Conservation (phyloP, 1,284 basidiomycete species). For the Puccinia triticina region DNA sequence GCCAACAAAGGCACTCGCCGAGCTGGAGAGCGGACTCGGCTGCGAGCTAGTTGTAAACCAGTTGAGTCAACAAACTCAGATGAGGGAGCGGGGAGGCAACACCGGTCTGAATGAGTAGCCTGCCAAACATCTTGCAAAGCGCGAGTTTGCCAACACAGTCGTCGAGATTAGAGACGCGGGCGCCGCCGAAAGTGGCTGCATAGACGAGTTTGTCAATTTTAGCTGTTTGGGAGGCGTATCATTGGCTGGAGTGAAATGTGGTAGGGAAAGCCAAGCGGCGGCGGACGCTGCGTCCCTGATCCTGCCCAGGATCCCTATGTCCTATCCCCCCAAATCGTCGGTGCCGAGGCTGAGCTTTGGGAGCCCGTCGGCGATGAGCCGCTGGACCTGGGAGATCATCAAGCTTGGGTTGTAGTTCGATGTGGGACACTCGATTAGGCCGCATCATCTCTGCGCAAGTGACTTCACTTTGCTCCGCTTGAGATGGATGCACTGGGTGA, state of each 20-base stretch:
- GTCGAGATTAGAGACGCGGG: slow-evolving; percentile 75
- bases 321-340: slow-evolving; percentile 85
- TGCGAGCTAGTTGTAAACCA: no score
- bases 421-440: slow-evolving; percentile 88
- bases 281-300: slow-evolving; percentile 81
- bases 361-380: slow-evolving; percentile 77
- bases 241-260: slow-evolving; percentile 51
- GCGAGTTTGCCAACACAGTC: slow-evolving; percentile 75
- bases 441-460: slow-evolving; percentile 71
- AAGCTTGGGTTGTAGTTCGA: slow-evolving; percentile 83
- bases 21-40: no score
- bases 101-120: no score
- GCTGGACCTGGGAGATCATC: slow-evolving; percentile 77
- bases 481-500: slow-evolving; percentile 88
- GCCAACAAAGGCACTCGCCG: no score
- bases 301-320: slow-evolving; percentile 77
- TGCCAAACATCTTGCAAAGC: slow-evolving; percentile 86
- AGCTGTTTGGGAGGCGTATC: slow-evolving; percentile 65
- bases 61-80: slow-evolving; percentile 52
- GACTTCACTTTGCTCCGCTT: slow-evolving; percentile 72
- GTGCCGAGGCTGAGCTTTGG: slow-evolving; percentile 83
- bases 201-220: slow-evolving; percentile 74
- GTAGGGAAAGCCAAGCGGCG: slow-evolving; percentile 65
- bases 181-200: slow-evolving; percentile 91
- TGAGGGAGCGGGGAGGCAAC: slow-evolving; percentile 68